Base-by-base conservation (phyloP, 805 yeast genomes). In the Hanseniaspora mollemarum region DNA sequence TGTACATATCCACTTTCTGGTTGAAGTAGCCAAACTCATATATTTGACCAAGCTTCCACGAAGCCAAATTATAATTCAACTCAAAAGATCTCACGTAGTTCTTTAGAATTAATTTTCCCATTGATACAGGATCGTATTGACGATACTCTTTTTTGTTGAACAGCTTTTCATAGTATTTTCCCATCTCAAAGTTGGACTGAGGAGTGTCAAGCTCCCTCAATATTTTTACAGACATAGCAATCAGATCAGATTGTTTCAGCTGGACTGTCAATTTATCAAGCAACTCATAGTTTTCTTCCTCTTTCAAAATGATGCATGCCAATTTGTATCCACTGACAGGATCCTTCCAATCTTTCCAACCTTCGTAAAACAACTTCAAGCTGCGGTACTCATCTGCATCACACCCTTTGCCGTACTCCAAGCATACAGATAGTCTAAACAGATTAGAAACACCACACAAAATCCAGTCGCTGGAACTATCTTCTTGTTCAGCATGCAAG, bases 241-340 rank as follows among this genome's bases (percentile, higher is more conserved):
- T 16, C 6, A 28, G 8, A 19, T 35, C 24, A 1, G 16, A 29
- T 5, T 35, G 35, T 2, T 28, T 32, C 43, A 40, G 8, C 6
- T 13, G 29, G 4, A n/a, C 18, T 12, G 19, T 29, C 21, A 31
- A 16, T 18, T 43, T 33, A 1, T 43, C 29, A 10, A 21, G 7
- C 2, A 35, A n/a, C 4, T 19, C 32, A 13, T 31, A 36, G 21
- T 57, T 51, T 15, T 59, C 39, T 24, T 51, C 53, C 13, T 43
- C 43, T 26, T 39, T 51, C 19, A 51, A 39, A 4, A 44, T 33
- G 18, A 28, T 44, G 22, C 80, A 74, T 5, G 87, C 92, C 16
- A 83, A 65, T 62, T 82, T 81, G 65, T 80, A 82, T 84, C 82
- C 81, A 21, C 87, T 79, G 13, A 79, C 73, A 3, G 74, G 46